Percentiles rank a stretch among this genome's conserved stretches.
These are phyloP conservation scores for Cynara cardunculus DNA, from an alignment of 129 eudicot species.

Conservation along the genomic window DNA sequence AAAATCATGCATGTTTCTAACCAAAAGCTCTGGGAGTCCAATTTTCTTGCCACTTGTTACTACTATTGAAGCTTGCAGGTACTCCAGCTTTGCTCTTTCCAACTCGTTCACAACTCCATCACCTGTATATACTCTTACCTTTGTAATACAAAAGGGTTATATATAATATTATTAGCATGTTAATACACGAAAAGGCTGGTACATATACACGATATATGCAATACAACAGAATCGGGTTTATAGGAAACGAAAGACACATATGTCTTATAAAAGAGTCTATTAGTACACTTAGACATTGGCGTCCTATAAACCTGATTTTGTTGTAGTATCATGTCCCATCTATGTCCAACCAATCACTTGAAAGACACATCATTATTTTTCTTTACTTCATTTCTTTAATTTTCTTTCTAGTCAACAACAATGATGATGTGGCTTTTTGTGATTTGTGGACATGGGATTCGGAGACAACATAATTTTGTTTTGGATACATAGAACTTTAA, in stretches of 20 bases:
- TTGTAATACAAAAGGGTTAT: neutral
- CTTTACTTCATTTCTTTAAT: too few relatives aligned
- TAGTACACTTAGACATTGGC: too few relatives aligned
- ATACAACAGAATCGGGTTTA: too few relatives aligned
- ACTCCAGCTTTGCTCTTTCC: slow-evolving; percentile 81
- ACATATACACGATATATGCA: too few relatives aligned
- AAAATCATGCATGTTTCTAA: slow-evolving; percentile 63
- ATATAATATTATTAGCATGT: neutral
- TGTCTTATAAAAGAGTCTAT: too few relatives aligned
- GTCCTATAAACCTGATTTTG: too few relatives aligned
- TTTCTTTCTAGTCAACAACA: neutral
- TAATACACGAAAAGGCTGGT: too few relatives aligned
- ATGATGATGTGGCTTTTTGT: neutral
- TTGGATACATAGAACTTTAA: neutral
- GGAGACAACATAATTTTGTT: too few relatives aligned
- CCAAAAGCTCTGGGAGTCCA: slow-evolving; percentile 76
- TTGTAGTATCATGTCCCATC: too few relatives aligned
- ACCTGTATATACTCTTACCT: slow-evolving; percentile 83
- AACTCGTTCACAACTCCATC: slow-evolving; percentile 70
- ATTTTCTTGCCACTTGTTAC: slow-evolving; percentile 64
- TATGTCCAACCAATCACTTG: neutral
- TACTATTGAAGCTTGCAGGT: slow-evolving; percentile 73
- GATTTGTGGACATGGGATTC: neutral
- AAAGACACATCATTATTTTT: neutral
- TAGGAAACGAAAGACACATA: too few relatives aligned